Evolutionary conservation across 805 yeast genomes (phyloP), one percentile per base, ranked within the genome.

Genomic region (Debaryomyces hansenii): DNA sequence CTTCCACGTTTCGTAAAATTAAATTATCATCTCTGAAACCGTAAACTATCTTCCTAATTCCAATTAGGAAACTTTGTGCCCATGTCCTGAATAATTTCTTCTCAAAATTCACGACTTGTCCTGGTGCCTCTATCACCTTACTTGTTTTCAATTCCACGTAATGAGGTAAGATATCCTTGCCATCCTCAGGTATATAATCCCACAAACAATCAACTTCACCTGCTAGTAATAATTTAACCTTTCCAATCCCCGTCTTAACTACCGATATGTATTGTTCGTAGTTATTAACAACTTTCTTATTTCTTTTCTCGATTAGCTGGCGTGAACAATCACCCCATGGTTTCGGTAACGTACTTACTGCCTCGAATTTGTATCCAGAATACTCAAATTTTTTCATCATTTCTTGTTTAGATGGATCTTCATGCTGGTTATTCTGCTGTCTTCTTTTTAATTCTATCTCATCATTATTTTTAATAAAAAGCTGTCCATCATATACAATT

Each of bases 161-260:
- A 64, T 89, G 96, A 4, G 75, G 63, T 38, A 89, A 69, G 18
- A 83, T 78, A 49, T 79, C 80, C 18, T 50, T 48, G 4, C 45
- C 49, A 5, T 49, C 56, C 24, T 68, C 75, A 2, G 91, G 90
- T 52, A 83, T 79, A 57, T 80, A 89, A 62, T 90, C 97, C 78
- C 84, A 86, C 9, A 86, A 85, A 62, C 97, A 86, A 65, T 92
- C 98, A 16, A 92, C 88, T 67, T 94, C 98, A 1, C 96, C 97
- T 0, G 90, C 96, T 38, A 90, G 64, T 5, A 88, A 63, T 37
- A 90, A 66, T 51, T 78, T 80, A 15, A 82, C 77, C 39, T 76
- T 77, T 7, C 96, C 97, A 12, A 92, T 82, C 2, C 96, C 95
- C 0, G 97, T 85, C 55, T 79, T 78, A 5, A 91, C 91, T n/a